Conservation (phyloP, 352 stramenopile genomes). For the Phytophthora colocasiae region DNA sequence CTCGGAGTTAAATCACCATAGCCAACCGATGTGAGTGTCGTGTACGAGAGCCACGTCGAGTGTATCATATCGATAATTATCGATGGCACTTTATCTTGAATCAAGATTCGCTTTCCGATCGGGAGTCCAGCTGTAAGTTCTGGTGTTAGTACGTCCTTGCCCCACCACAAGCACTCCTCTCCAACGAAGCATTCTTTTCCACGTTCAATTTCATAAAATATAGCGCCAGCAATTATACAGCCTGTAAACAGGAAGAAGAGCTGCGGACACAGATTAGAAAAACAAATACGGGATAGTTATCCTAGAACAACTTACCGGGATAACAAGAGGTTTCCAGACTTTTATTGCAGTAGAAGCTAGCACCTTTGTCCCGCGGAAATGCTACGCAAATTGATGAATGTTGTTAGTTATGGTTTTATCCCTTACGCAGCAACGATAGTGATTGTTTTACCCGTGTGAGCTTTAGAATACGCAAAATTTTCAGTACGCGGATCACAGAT, state of each 20-base stretch:
- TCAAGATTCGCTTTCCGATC: constrained; percentile 64
- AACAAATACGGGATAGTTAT: background rate
- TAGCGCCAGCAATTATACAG: constrained; percentile 64
- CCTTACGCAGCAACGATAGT: background rate
- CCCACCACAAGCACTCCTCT: constrained; percentile 62
- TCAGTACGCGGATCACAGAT: constrained; percentile 71
- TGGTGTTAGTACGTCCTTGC: constrained; percentile 60
- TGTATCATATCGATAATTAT: constrained; percentile 77
- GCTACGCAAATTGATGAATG: constrained; percentile 24
- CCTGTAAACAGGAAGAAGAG: constrained; percentile 80
- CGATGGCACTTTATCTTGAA: constrained; percentile 54
- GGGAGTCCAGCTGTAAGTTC: constrained; percentile 45
- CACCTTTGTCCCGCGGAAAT: constrained; percentile 75
- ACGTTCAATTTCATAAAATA: constrained; percentile 82
- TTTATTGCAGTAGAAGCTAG: constrained; percentile 62
- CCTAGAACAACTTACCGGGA: constrained; percentile 50
- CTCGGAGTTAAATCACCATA: constrained; percentile 76
- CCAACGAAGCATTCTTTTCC: constrained; percentile 74
- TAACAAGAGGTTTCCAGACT: constrained; percentile 65
- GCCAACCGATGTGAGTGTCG: constrained; percentile 75
- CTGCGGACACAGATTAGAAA: constrained; percentile 30
- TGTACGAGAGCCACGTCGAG: constrained; percentile 76
- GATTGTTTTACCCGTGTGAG: constrained; percentile 52
- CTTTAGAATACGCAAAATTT: constrained; percentile 82
- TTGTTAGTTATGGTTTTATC: background rate